Conservation (phyloP, 2,329 filamentous ascomycete species). For the Trichoderma sp. region DNA sequence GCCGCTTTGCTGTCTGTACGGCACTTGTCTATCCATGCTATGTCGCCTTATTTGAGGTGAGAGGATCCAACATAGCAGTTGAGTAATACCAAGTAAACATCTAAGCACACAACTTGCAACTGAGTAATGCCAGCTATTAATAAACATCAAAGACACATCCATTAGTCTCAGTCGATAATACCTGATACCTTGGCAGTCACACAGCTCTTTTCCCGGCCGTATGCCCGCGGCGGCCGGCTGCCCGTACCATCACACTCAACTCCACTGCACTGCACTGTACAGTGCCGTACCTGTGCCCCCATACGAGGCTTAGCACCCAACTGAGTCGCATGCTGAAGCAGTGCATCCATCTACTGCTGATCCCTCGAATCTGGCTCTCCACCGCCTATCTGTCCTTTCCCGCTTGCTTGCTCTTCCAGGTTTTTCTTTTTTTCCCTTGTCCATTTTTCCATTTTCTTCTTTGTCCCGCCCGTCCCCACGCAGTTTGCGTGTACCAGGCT, state of each 20-base stretch:
- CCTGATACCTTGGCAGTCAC: no score
- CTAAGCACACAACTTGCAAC: neutral
- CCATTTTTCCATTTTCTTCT: neutral
- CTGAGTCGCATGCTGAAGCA: neutral
- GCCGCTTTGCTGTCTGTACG: neutral
- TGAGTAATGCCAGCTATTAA: neutral
- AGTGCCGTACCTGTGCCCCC: neutral
- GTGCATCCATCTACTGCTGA: neutral
- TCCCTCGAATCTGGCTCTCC: slow-evolving; percentile 6
- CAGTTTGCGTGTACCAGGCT: slow-evolving; percentile 1
- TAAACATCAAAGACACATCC: neutral
- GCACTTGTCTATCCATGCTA: neutral
- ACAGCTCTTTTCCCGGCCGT: neutral
- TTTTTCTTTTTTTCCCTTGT: neutral
- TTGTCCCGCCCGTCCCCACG: neutral
- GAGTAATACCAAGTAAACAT: neutral
- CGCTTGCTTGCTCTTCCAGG: neutral
- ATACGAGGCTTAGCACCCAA: neutral
- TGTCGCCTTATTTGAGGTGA: neutral
- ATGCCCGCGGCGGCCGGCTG: neutral
- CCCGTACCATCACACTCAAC: no score
- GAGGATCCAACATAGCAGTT: neutral
- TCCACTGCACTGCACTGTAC: neutral
- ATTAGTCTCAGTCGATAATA: neutral
- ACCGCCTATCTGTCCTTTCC: slow-evolving; percentile 14